Base-by-base conservation (phyloP, 805 yeast genomes). In the Candida gorgasii region DNA sequence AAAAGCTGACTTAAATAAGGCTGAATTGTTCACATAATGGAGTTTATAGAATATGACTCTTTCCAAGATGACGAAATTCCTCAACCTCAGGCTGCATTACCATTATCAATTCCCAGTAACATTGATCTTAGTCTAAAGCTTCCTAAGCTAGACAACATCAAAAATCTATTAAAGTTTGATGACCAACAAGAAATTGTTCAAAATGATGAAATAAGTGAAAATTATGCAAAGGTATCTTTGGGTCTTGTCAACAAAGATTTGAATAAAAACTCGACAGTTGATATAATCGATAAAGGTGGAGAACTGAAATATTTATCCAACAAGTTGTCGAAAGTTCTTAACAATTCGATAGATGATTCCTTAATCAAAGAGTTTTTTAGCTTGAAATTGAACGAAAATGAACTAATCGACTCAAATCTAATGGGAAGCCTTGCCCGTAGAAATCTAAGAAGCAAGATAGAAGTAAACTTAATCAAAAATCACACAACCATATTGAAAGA, bases 361-460 rank as follows among this genome's bases (percentile, higher is more conserved):
- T 40, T 50, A 2, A 57, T 65, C n/a, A 53, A 67, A 15, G 72
- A 68, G 26, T 49, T 65, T 7, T 63, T 67, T 46, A 48, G 52
- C 9, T 22, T 49, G 27, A 44, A 59, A 3, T 51, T 70, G 39
- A 35, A 46, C 17, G 48, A 46, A 29, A 54, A 54, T 8, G 57
- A 62, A 13, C 51, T 77, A 33, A 69, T 77, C 4, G 75, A 72
- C 34, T 70, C 80, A 0, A 74, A 72, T 5, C 51, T 80, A 19
- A 55, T 72, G 11, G 92, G 92, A 0, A 74, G 82, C 2, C 66
- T 82, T 26, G 66, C 81, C 1, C 69, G 95, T 49, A 75, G 83
- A 53, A 71, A 77, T 28, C 63, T 86, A 39, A 67, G 82, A 42
- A 78, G 81, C 32, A 78, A 73, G 30, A 66, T 85, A 15, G 90